Evolutionary conservation across 768 basidiomycete species (phyloP).

Genomic region (Agaricus sinodeliciosus): DNA sequence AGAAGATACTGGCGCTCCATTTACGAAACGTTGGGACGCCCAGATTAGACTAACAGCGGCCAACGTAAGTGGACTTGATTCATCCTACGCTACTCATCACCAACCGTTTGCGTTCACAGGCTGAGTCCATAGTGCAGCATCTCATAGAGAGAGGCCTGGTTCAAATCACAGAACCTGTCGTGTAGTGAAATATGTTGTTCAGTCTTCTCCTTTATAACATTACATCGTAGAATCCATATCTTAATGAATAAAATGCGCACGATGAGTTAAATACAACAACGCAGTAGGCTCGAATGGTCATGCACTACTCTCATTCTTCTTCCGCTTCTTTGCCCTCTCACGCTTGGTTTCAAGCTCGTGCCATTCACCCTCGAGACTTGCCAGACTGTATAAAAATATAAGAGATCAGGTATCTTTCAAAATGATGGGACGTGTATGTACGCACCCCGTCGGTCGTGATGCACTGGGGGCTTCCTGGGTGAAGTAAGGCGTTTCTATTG

Average conservation of each 20-base stretch:
- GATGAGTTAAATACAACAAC: background rate
- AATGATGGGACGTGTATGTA: constrained; percentile 11
- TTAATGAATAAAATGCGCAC: constrained; percentile 8
- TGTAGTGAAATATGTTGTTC: constrained; percentile 12
- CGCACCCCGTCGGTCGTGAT: constrained; percentile 73
- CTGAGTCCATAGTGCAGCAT: constrained; percentile 83
- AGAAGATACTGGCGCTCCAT: constrained; percentile 83
- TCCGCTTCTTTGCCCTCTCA: constrained; percentile 77
- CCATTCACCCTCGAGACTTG: constrained; percentile 88
- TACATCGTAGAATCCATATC: constrained; percentile 10
- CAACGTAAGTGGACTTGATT: constrained; percentile 48
- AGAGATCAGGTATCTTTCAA: background rate
- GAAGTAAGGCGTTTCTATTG: constrained; percentile 83
- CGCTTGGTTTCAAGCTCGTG: constrained; percentile 96
- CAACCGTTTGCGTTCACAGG: constrained; percentile 33
- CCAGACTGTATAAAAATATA: constrained; percentile 43
- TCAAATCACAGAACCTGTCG: constrained; percentile 22
- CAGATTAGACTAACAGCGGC: constrained; percentile 86
- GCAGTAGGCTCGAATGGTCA: background rate
- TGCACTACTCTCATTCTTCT: constrained; percentile 46
- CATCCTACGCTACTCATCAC: constrained; percentile 4
- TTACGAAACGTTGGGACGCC: constrained; percentile 94
- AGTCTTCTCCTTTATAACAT: constrained; percentile 6
- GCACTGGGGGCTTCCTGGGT: constrained; percentile 68
- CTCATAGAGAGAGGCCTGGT: constrained; percentile 69